These are phyloP conservation scores for Aegilops longissima DNA, from an alignment of 176 grass and related monocot genomes.

Conservation along the genomic window DNA sequence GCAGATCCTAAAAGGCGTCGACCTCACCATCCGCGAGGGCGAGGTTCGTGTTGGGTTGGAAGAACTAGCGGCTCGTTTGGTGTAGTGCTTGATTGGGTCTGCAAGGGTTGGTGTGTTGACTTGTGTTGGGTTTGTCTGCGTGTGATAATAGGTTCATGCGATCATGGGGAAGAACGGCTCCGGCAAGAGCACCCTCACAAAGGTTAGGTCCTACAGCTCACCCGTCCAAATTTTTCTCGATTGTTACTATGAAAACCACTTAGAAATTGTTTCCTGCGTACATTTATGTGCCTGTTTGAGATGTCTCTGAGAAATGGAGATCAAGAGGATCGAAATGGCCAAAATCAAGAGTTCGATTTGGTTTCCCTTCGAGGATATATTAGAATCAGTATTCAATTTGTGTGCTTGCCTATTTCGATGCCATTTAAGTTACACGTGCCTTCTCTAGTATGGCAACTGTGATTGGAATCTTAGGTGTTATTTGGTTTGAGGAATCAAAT, in stretches of 20 bases:
- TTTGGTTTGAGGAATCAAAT: neutral
- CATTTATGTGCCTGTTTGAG: neutral
- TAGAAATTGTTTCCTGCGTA: neutral
- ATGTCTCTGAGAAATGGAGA: neutral
- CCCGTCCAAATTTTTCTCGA: neutral
- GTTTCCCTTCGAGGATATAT: no score
- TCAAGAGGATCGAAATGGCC: neutral
- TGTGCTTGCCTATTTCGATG: neutral
- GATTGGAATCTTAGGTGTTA: neutral
- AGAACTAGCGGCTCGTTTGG: neutral
- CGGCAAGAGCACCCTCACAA: constrained; percentile 90
- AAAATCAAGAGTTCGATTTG: neutral
- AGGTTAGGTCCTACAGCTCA: constrained; percentile 50
- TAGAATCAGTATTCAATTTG: neutral
- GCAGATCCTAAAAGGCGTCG: constrained; percentile 64
- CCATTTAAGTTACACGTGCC: neutral
- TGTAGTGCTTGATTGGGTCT: neutral
- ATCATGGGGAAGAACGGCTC: constrained; percentile 98
- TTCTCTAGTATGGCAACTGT: neutral
- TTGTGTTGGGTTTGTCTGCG: constrained; percentile 2
- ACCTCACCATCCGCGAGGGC: constrained; percentile 74
- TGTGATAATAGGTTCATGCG: constrained; percentile 65
- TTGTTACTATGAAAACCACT: neutral
- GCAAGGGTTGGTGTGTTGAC: neutral
- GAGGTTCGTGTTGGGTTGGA: constrained; percentile 48